Conservation (phyloP, 1,284 basidiomycete species). For the Cryptococcus hybrid region DNA sequence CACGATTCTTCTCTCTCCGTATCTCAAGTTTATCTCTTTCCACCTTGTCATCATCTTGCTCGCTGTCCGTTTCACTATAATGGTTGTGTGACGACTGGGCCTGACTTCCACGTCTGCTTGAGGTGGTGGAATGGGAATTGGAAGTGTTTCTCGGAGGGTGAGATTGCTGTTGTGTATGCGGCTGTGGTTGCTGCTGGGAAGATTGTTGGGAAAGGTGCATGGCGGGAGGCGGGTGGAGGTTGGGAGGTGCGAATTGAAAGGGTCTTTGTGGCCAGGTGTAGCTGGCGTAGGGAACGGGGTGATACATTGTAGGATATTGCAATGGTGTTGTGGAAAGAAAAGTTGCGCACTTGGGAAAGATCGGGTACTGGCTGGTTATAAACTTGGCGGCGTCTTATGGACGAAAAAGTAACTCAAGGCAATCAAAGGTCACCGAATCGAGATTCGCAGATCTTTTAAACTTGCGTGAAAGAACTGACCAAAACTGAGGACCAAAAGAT, state of each 20-base stretch:
- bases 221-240: background rate
- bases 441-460: no score
- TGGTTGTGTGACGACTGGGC: background rate
- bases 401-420: no score
- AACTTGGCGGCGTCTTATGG: background rate
- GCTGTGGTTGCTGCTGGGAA: background rate
- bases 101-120: conserved; percentile 1
- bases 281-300: conserved; percentile 2
- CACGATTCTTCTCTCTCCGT: conserved; percentile 36
- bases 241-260: background rate
- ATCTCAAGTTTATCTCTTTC: conserved; percentile 26
- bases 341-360: background rate
- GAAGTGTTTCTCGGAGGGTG: background rate
- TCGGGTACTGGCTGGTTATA: background rate
- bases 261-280: background rate
- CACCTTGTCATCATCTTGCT: conserved; percentile 9
- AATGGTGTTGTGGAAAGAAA: no score
- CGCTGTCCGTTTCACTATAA: conserved; percentile 15
- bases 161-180: background rate
- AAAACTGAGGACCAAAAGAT: no score
- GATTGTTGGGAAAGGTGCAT: background rate
- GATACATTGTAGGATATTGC: background rate
- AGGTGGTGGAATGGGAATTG: conserved; percentile 2
- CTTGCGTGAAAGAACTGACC: no score
- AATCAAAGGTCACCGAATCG: no score